A percentile compares a stretch with the other conserved stretches of the same genome.
phyloP scores from a whole-genome alignment of 1,139 yeast species.

The Suhomyces maxii region DNA sequence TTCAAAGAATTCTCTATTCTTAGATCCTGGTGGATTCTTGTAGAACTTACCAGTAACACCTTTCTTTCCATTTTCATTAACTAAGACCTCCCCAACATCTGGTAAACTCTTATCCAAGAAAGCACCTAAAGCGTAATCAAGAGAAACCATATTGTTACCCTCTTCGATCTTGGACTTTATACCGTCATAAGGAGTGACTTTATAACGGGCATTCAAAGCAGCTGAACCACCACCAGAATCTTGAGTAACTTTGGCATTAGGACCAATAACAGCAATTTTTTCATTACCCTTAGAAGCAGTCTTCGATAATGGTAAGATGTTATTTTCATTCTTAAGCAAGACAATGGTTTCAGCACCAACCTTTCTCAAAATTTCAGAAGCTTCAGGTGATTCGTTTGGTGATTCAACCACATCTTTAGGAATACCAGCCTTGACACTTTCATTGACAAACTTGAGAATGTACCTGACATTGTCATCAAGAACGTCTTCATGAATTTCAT shows the following conservation, averaged over 20 bases:
- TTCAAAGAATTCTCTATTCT: slow-evolving; percentile 39
- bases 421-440: slow-evolving; percentile 42
- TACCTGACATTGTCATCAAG: slow-evolving; percentile 47
- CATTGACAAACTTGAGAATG: slow-evolving; percentile 48
- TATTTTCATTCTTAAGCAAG: slow-evolving; percentile 50
- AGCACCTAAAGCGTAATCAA: slow-evolving; percentile 33
- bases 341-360: slow-evolving; percentile 55
- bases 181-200: slow-evolving; percentile 48
- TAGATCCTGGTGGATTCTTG: slow-evolving; percentile 34
- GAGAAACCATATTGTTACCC: slow-evolving; percentile 14
- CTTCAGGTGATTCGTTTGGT: slow-evolving; percentile 47
- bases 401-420: slow-evolving; percentile 41
- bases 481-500: slow-evolving; percentile 24
- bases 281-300: slow-evolving; percentile 25
- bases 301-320: slow-evolving; percentile 41
- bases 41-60: slow-evolving; percentile 43
- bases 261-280: slow-evolving; percentile 50
- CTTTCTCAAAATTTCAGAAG: slow-evolving; percentile 42
- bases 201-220: slow-evolving; percentile 44
- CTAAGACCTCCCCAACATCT: slow-evolving; percentile 25
- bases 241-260: slow-evolving; percentile 45
- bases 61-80: slow-evolving; percentile 30
- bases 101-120: slow-evolving; percentile 32
- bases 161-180: slow-evolving; percentile 20
- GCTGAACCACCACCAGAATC: slow-evolving; percentile 59